Base-by-base conservation (phyloP, 2,329 filamentous ascomycete species). In the Rhinocladiella similis region DNA sequence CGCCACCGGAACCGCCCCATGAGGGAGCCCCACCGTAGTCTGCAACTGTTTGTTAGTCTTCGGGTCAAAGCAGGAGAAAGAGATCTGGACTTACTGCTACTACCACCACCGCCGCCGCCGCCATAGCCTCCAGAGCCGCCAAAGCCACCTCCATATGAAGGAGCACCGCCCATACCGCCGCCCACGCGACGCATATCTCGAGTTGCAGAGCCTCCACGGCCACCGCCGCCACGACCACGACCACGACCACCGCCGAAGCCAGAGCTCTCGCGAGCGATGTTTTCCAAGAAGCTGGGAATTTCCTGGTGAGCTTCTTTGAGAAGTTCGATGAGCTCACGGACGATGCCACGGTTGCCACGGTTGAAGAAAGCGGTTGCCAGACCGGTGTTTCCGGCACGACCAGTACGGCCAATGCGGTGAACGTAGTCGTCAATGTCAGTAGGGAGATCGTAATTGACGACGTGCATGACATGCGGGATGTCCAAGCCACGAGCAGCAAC, bases 351-450 rank as follows among this genome's bases (percentile, higher is more conserved):
- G 83, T 99, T 99, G 71, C 93, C 93, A 72, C 94, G 93, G 85
- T 99, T 99, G 88, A 99, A 97, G 84, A 99, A 99, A 55, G 94
- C 94, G 67, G 94, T 99, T 5, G 94, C 90, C 66, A 96, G 87
- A 88, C 94, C 94, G 69, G 93, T 97, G 83, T 99, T 99, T 75
- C 94, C 94, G 65, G 94, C 94, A 91, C 94, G 94, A 72, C 94
- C 94, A 64, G 94, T 99, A 93, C 94, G 94, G 87, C 94, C 94
- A 70, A 99, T 99, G 75, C 94, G 90, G 78, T 99, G 94, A 57
- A 99, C 94, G 68, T 99, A 99, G 77, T 97, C 94, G 69, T 97
- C 94, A 69, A 97, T 96, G 70, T 97, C 94, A 54, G 92, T 97
- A 48, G 94, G 94, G n/a, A 99, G 84, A 75, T 99, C 94, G 75